Conservation (phyloP, 306 rosid species). For the Rubus parviflorus region DNA sequence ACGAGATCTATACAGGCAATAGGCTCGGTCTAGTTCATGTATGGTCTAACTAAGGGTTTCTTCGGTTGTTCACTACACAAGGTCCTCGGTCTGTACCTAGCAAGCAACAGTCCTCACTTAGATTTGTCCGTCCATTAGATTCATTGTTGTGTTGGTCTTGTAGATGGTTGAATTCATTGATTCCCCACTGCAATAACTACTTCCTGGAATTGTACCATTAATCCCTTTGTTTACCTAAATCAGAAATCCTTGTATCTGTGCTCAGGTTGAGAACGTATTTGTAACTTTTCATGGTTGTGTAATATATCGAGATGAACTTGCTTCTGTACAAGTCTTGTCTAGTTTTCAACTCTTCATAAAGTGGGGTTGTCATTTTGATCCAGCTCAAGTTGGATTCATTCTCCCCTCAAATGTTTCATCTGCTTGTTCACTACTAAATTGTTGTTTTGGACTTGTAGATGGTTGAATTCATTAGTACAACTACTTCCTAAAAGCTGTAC, state of each 20-base stretch:
- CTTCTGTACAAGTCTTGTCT: no score
- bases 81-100: slow-evolving; percentile 8
- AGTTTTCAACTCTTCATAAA: no score
- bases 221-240: slow-evolving; percentile 1
- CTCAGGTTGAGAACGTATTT: background rate
- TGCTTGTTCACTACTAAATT: slow-evolving; percentile 16
- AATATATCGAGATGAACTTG: background rate
- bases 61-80: slow-evolving; percentile 18
- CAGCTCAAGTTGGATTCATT: no score
- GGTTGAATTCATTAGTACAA: slow-evolving; percentile 38
- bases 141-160: slow-evolving; percentile 31
- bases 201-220: slow-evolving; percentile 31
- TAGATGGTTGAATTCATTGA: slow-evolving; percentile 38
- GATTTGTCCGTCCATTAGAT: slow-evolving; percentile 26
- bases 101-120: background rate
- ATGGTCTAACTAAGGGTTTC: slow-evolving; percentile 75
- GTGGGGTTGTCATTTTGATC: no score
- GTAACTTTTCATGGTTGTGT: background rate
- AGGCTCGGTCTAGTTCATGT: slow-evolving; percentile 85
- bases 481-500: slow-evolving; percentile 27
- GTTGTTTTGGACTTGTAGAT: slow-evolving; percentile 23
- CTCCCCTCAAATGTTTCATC: background rate
- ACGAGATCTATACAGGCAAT: slow-evolving; percentile 87
- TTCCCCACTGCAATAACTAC: slow-evolving; percentile 34
- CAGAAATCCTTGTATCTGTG: background rate